Base-by-base conservation (phyloP, 768 basidiomycete species). In the Tylopilus sp. region DNA sequence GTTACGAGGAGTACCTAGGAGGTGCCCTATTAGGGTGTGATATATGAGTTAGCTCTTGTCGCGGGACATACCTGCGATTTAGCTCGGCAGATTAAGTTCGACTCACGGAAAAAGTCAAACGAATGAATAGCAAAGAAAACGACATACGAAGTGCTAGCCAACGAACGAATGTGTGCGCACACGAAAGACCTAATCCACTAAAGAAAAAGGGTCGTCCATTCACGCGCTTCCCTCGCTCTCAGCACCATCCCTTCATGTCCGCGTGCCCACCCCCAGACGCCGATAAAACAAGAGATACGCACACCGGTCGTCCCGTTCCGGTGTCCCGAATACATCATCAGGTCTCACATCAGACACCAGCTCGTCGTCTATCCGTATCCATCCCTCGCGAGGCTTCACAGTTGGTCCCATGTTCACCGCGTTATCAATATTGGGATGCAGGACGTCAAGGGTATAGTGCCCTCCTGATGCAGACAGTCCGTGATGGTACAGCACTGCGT, bases 311-410 rank as follows among this genome's bases (percentile, higher is more conserved):
- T 77, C 74, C 33, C 73, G 67, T 48, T 73, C 78, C 49, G 65
- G 53, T 20, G 72, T 56, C 55, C 72, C 73, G 62, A 91, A 91
- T 51, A 92, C 89, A 62, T 92, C 90, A 36, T 83, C 83, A 1
- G 77, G 63, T 23, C 64, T 68, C 38, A 95, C 79, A 58, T 89
- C 83, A 30, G 83, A 83, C 22, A 95, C 86, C 10, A 85, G 72
- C 68, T 97, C 95, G 63, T 98, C 95, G 67, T 98, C 95, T 47
- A 98, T 88, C 44, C 95, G 84, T 53, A 97, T 76, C 95, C 95
- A 98, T 10, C 81, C 85, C 51, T 88, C 83, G 6, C 77, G 75
- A 2, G 75, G 71, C 23, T 59, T 65, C 9, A 53, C 50, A 6
- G 42, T 51, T 17, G 55, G 44, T 35, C 60, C 60, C 9, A 39